Base-by-base conservation (phyloP, 176 grass and related monocot genomes). In the Alloteropsis semialata region DNA sequence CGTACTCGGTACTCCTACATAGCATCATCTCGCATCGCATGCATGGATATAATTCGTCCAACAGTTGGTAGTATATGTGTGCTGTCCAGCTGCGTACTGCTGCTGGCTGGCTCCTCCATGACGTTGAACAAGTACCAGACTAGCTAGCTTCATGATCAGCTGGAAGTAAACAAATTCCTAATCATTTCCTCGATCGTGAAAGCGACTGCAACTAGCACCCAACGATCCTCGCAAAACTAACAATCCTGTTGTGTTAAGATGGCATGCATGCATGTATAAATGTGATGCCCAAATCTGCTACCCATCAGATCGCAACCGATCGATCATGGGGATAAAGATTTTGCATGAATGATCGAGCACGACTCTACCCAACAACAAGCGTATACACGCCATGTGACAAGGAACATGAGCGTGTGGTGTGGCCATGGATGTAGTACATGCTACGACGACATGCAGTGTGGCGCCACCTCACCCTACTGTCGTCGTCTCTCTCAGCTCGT, bases 331-430 rank as follows among this genome's bases (percentile, higher is more conserved):
- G n/a, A n/a, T n/a, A n/a, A n/a, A n/a, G n/a, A n/a, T n/a, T n/a
- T n/a, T n/a, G n/a, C n/a, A n/a, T n/a, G n/a, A n/a, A n/a, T n/a
- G n/a, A n/a, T n/a, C n/a, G n/a, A 24, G 21, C 48, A 55, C 32
- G 30, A 13, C 50, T 59, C 50, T 59, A 74, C 60, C 50, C 60
- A 51, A 41, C 60, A 51, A 41, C 81, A 19, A 68, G n/a, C 49
- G 46, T 67, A 79, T 67, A 79, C 67, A 88, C 46, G 17, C 81
- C 81, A 79, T 74, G 67, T 74, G 65, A 48, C 44, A 43, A 73
- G 13, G 1, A 38, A 72, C 30, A 33, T 51, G 44, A 21, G 16
- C 3, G 22, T 39, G 12, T 24, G 13, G n/a, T n/a, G 1, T 12
- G 13, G 36, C 2, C 17, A 37, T 17, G 36, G 18, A 24, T 14